Evolutionary conservation across 768 basidiomycete genomes (phyloP).

Genomic region (Mrakia hoshinonis): DNA sequence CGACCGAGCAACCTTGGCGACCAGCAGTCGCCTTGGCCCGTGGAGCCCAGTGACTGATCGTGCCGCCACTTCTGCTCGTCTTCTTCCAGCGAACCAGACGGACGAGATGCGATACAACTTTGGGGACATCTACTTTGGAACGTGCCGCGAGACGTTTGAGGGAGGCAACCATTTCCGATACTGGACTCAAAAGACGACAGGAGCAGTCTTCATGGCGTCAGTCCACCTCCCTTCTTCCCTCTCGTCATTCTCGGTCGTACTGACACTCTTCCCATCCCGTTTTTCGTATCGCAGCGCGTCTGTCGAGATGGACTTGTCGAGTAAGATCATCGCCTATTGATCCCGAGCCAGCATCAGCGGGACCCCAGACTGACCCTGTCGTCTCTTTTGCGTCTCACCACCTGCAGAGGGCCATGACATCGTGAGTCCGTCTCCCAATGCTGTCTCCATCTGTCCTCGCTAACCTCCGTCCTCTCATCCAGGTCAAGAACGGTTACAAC

Average conservation of each 20-base stretch:
- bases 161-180: slow-evolving; percentile 85
- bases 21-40: too few relatives aligned
- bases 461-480: neutral
- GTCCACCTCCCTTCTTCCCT: neutral
- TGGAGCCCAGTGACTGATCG: neutral
- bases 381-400: neutral
- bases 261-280: neutral
- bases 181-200: slow-evolving; percentile 30
- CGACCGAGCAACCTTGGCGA: too few relatives aligned
- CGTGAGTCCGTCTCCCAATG: slow-evolving; percentile 43
- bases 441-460: slow-evolving; percentile 60
- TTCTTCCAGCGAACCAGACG: slow-evolving; percentile 60
- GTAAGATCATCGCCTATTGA: slow-evolving; percentile 40
- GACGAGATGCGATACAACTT: slow-evolving; percentile 80
- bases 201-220: slow-evolving; percentile 38
- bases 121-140: slow-evolving; percentile 66
- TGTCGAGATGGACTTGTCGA: slow-evolving; percentile 46
- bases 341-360: too few relatives aligned
- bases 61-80: neutral
- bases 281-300: slow-evolving; percentile 28
- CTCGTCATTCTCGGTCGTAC: neutral
- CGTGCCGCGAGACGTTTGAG: slow-evolving; percentile 73
- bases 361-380: neutral
- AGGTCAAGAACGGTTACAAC: slow-evolving; percentile 50
- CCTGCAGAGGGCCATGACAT: slow-evolving; percentile 2